A percentile compares a stretch with the other conserved stretches of the same genome.
These are phyloP conservation scores for Eleusine coracana DNA, from an alignment of 176 grass and related monocot genomes.

Conservation along the genomic window DNA sequence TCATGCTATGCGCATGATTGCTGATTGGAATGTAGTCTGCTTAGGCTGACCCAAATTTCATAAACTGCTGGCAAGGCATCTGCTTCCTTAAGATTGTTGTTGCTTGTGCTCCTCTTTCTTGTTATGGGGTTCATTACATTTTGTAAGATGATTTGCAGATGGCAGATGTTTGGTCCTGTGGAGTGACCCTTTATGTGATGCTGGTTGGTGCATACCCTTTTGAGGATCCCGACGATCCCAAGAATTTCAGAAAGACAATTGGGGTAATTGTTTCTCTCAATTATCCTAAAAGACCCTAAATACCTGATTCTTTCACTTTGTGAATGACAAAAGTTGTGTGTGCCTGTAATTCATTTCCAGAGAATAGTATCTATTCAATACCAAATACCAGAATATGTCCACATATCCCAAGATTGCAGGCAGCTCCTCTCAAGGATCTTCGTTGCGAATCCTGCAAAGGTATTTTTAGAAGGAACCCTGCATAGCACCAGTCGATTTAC, in stretches of 20 bases:
- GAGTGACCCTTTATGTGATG: conserved; percentile 84
- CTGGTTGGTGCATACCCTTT: conserved; percentile 82
- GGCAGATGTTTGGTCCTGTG: conserved; percentile 84
- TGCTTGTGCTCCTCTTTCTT: not conserved
- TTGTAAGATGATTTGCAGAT: conserved; percentile 45
- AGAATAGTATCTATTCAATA: conserved; percentile 79
- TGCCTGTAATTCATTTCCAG: conserved; percentile 34
- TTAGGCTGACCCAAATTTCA: not conserved
- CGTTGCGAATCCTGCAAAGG: conserved; percentile 61
- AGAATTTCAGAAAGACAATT: conserved; percentile 78
- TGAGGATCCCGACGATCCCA: conserved; percentile 75
- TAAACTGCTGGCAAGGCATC: not conserved
- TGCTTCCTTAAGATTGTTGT: conserved; percentile 36
- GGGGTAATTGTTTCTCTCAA: conserved; percentile 43
- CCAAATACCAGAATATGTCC: conserved; percentile 81
- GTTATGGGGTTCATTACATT: not conserved
- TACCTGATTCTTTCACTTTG: not conserved
- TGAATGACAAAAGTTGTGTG: not conserved
- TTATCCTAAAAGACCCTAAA: not conserved
- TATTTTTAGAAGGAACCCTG: conserved; percentile 32
- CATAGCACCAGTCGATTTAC: not conserved
- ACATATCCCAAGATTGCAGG: conserved; percentile 76
- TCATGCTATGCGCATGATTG: not conserved
- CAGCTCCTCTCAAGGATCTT: conserved; percentile 77
- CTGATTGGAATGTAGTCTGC: not conserved